phyloP scores from a whole-genome alignment of 345 rosid genomes.

The Dimocarpus longan region DNA sequence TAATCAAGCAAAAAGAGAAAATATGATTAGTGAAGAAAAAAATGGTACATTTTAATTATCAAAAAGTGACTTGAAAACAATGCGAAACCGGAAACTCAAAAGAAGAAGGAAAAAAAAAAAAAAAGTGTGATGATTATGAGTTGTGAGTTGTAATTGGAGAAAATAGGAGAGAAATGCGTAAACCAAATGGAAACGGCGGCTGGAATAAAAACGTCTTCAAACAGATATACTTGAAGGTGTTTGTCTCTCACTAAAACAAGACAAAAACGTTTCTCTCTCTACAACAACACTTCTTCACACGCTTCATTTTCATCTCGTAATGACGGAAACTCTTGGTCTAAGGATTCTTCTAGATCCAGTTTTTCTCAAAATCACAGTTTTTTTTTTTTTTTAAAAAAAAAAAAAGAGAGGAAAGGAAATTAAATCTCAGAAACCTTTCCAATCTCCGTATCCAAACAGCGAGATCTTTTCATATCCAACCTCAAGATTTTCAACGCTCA shows the following conservation, averaged over 20 bases:
- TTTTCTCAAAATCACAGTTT: not conserved
- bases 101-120: not conserved
- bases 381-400: too few relatives aligned
- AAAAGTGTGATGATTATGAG: not conserved
- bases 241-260: not conserved
- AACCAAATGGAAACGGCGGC: not conserved
- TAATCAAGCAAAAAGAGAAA: not conserved
- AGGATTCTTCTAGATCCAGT: slow-evolving; percentile 17
- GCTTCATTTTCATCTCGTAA: slow-evolving; percentile 16
- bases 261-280: slow-evolving; percentile 12
- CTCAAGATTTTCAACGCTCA: not conserved
- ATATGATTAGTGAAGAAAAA: not conserved
- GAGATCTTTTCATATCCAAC: not conserved
- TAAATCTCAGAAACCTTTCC: not conserved
- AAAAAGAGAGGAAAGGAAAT: not conserved
- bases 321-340: slow-evolving; percentile 21
- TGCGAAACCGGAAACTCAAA: not conserved
- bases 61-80: slow-evolving; percentile 19
- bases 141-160: not conserved
- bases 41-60: not conserved
- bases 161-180: not conserved
- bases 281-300: not conserved
- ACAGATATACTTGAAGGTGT: not conserved
- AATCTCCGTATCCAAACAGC: slow-evolving; percentile 11
- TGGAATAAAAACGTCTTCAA: not conserved